phyloP scores from a whole-genome alignment of 1,139 yeast species.

The Saccharomyces hybrid region DNA sequence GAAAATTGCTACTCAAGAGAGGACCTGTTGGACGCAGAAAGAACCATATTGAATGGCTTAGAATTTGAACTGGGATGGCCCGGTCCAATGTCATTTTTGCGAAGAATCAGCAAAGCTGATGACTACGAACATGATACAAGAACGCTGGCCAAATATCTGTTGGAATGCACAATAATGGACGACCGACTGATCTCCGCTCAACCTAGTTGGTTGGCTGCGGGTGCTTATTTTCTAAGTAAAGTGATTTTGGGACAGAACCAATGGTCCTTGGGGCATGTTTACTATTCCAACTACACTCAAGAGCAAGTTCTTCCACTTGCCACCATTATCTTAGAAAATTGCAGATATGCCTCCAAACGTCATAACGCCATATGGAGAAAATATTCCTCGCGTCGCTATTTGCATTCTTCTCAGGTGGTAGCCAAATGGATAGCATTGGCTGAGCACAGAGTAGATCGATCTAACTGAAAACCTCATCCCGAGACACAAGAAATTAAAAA shows the following conservation, averaged over 20 bases:
- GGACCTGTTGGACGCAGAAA: constrained; percentile 83
- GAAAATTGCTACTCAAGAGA: constrained; percentile 79
- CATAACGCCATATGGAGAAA: constrained; percentile 86
- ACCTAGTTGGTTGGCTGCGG: constrained; percentile 95
- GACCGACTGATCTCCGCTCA: constrained; percentile 78
- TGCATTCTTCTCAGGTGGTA: constrained; percentile 74
- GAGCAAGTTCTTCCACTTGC: constrained; percentile 78
- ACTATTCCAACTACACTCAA: constrained; percentile 86
- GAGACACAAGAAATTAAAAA: background rate
- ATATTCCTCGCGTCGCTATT: constrained; percentile 77
- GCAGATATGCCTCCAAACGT: constrained; percentile 61
- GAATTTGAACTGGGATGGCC: constrained; percentile 97
- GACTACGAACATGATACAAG: constrained; percentile 92
- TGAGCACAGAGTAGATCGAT: constrained; percentile 22
- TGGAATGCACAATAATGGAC: constrained; percentile 91
- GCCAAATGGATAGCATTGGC: constrained; percentile 56
- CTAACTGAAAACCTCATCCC: constrained; percentile 1
- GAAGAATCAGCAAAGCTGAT: constrained; percentile 96
- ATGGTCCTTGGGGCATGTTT: constrained; percentile 83
- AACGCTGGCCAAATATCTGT: constrained; percentile 84
- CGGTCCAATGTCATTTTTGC: constrained; percentile 93
- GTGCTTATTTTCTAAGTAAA: constrained; percentile 80
- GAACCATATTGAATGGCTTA: constrained; percentile 84
- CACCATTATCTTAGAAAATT: constrained; percentile 59
- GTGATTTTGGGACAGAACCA: constrained; percentile 48